Evolutionary conservation across 108 stramenopile genomes (phyloP), one percentile per base, ranked within the genome.

Genomic region (Mayamaea pseudoterrestris): DNA sequence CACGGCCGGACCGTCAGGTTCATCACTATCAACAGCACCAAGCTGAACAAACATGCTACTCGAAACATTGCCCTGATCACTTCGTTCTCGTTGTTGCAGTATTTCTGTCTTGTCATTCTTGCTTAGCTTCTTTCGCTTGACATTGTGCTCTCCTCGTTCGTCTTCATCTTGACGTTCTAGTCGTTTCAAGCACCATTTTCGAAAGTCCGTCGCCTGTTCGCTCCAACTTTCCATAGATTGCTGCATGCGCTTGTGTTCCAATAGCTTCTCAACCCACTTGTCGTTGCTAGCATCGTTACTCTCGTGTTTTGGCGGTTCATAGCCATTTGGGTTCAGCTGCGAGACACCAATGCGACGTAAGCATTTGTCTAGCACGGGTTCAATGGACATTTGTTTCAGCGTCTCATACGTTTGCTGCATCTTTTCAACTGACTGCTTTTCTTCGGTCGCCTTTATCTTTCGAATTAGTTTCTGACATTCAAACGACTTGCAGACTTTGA

Each of bases 131-230:
- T n/a, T n/a, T n/a, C n/a, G n/a, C 25, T 27, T 20, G 11, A 32
- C 54, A 16, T 37, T 55, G 42, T 28, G 23, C n/a, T 32, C 30
- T 0, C 13, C 13, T 5, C 21, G 40, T 20, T 41, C 18, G 5
- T 41, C 5, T 41, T 13, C 40, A 9, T 41, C n/a, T n/a, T n/a
- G n/a, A n/a, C n/a, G n/a, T 43, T 59, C 30, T 4, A 57, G 27
- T n/a, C 60, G 53, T 22, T 41, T 46, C 43, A 74, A 35, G 12
- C 47, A 55, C 79, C 77, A 86, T 39, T 53, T 35, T 30, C 80
- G 65, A 66, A 71, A 78, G 6, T 86, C 76, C 21, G 71, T 72
- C 7, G 86, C 65, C 42, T 82, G 72, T 24, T 69, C 77, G 59
- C 78, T 80, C 57, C 74, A 64, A 44, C 58, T 57, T 35, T 90